Evolutionary conservation across 495 filamentous ascomycete genomes (phyloP), one percentile per base, ranked within the genome.

Genomic region (Rhypophila decipiens): DNA sequence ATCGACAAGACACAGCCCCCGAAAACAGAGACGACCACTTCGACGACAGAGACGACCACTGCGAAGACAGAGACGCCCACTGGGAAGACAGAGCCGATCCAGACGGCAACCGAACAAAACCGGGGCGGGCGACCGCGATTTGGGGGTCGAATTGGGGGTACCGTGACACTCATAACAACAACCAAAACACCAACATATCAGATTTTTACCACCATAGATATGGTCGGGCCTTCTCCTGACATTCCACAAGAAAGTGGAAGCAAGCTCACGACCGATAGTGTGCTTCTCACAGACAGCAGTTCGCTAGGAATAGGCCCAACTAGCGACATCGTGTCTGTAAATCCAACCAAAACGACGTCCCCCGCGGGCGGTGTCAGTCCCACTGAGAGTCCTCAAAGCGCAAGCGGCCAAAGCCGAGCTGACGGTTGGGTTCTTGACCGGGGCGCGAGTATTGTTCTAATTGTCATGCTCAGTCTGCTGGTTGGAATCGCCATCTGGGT

Each of bases 381-480:
- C 12, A 36, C 18, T 17, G 17, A 24, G 7, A 43, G 34, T 19
- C 21, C 11, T 0, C 5, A 19, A 2, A n/a, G n/a, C n/a, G 35
- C 22, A 27, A 24, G 31, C 1, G 48, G 39, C 18, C 33, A 12
- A 17, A 23, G 46, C 2, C n/a, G n/a, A n/a, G n/a, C n/a, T n/a
- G n/a, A n/a, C n/a, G n/a, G n/a, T n/a, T 34, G 52, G 9, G 39
- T 33, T 4, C 21, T 51, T 2, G 46, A 47, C 15, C 61, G 59
- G 0, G 51, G 47, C 5, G 51, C 58, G 7, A 64, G 50, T 19
- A 58, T 56, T n/a, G 57, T 56, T 7, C 52, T 68, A 20, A 61
- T 64, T 24, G 57, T 64, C 0, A 42, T 69, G 4, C 51, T 64
- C 1, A 60, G 53, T 5, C 47, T 69, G 20, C 53, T 66, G 0